Evolutionary conservation across 2,329 filamentous ascomycete genomes (phyloP), one percentile per base, ranked within the genome.

Genomic region (Epichloe hybrida): DNA sequence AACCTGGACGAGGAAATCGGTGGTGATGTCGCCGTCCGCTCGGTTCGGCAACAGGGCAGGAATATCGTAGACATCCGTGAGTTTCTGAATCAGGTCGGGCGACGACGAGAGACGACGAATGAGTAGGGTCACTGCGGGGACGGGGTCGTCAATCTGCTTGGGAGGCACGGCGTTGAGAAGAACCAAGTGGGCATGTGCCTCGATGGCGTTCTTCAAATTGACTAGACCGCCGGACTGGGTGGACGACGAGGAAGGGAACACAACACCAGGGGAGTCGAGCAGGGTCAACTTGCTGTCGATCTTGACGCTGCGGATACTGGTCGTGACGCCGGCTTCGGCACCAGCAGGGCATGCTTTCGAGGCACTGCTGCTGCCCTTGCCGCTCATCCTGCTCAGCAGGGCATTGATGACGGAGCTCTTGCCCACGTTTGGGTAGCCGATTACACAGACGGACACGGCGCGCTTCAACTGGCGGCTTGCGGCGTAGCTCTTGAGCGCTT

Each of bases 401-500:
- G 89, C 87, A 67, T 96, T 96, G 76, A 96, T 95, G 61, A 96
- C 88, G 48, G 89, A 95, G 31, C 88, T 95, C 73, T 96, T 96
- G 64, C 90, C 90, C 53, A 95, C 90, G 65, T 96, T 96, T 60
- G 90, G 90, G 67, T 95, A 96, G 31, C 90, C 90, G 59, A 96
- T 94, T 55, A 96, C 87, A 57, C 90, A 90, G 54, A 96, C 90
- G 20, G 87, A 90, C 60, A 95, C 81, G 49, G 89, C 84, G 51
- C 90, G 84, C 75, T 95, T 95, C 58, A 96, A 73, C 64, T 94
- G 84, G 60, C 86, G 86, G 54, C 79, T 79, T 52, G 87, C 84
- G 9, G 90, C 87, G 63, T 86, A 96, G 42, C 87, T 84, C 74
- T 96, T 96, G 54, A 96, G 79, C 1, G 90, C 87, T 60, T 84